Evolutionary conservation across 2,329 filamentous ascomycete genomes (phyloP).

Genomic region (Monosporascus sp.): DNA sequence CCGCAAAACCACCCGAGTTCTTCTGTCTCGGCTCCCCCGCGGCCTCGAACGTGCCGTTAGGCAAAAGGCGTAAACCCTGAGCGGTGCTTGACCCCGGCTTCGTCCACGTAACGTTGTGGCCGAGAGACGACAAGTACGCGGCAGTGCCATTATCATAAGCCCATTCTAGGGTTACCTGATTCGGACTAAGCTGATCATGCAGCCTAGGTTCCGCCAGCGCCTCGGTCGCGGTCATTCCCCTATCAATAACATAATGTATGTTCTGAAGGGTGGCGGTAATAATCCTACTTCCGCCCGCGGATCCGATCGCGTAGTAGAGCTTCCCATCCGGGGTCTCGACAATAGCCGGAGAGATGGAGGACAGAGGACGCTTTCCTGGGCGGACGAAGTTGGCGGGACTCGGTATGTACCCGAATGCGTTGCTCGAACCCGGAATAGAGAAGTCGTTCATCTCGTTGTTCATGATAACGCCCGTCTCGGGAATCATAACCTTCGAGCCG

Average conservation of each 20-base stretch:
- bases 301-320: conserved; percentile 68
- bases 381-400: conserved; percentile 69
- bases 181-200: conserved; percentile 78
- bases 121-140: conserved; percentile 57
- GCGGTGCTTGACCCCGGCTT: conserved; percentile 61
- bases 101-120: conserved; percentile 73
- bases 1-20: conserved; percentile 62
- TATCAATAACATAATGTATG: conserved; percentile 69
- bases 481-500: conserved; percentile 69
- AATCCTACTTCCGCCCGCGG: conserved; percentile 79
- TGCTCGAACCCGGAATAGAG: conserved; percentile 64
- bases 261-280: conserved; percentile 79
- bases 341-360: conserved; percentile 72
- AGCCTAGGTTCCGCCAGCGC: conserved; percentile 66
- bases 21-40: conserved; percentile 76
- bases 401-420: conserved; percentile 74
- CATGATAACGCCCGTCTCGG: conserved; percentile 76
- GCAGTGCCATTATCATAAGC: conserved; percentile 65
- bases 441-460: conserved; percentile 66
- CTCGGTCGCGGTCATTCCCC: conserved; percentile 51
- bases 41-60: conserved; percentile 68
- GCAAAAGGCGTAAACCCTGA: conserved; percentile 62
- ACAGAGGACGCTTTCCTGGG: conserved; percentile 73
- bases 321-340: conserved; percentile 64
- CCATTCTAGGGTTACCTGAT: conserved; percentile 65